These are phyloP conservation scores for Lepidium campestre DNA, from an alignment of 441 rosid species.

Conservation along the genomic window DNA sequence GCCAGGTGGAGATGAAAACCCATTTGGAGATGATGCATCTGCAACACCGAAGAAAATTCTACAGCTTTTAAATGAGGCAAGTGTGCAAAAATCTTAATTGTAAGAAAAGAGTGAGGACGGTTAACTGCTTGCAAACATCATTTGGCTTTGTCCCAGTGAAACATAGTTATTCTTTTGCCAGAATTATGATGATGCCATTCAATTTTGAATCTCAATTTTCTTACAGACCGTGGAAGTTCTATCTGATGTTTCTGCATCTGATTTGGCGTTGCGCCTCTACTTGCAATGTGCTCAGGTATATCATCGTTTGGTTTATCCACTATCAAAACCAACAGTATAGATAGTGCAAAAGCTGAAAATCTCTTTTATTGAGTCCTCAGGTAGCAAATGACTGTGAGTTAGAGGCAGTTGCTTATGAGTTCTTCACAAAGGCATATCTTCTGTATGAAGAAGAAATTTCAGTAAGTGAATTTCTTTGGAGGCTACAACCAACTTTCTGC, in stretches of 20 bases:
- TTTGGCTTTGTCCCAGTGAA: constrained; percentile 7
- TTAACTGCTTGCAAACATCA: background rate
- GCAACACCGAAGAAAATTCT: constrained; percentile 74
- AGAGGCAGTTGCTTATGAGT: constrained; percentile 87
- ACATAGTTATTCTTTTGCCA: background rate
- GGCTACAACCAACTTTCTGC: background rate
- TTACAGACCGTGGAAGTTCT: constrained; percentile 56
- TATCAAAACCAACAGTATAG: background rate
- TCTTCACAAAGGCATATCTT: constrained; percentile 95
- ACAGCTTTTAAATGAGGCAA: constrained; percentile 87
- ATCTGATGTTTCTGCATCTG: constrained; percentile 71
- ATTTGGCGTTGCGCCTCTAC: constrained; percentile 71
- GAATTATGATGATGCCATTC: background rate
- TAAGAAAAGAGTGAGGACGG: background rate
- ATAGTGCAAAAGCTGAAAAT: background rate
- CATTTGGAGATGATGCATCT: constrained; percentile 82
- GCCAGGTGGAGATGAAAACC: constrained; percentile 89
- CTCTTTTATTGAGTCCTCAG: constrained; percentile 34
- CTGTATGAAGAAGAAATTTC: constrained; percentile 93
- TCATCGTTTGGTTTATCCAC: background rate
- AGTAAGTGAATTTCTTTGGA: constrained; percentile 44
- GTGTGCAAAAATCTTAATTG: constrained; percentile 13
- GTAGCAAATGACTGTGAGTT: constrained; percentile 88
- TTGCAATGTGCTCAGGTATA: constrained; percentile 95
- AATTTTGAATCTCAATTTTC: background rate